Evolutionary conservation across 305 asterid genomes (phyloP).

Genomic region (Lippia alba): DNA sequence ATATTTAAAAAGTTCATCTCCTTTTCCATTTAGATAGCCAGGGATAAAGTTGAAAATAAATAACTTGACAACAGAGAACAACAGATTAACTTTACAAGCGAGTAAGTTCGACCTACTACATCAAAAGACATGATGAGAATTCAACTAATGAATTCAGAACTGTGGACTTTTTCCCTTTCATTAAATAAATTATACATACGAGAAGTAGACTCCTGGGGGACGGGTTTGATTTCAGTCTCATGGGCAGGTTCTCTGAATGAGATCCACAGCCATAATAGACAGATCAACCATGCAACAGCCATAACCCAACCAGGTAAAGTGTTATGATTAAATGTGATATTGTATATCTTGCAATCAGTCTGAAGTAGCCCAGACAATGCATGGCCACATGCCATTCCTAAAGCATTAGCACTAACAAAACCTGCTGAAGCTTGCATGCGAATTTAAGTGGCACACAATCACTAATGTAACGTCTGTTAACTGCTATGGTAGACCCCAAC

Average conservation of each 20-base stretch:
- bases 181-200: conserved; percentile 47
- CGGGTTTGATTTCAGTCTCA: conserved; percentile 47
- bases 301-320: conserved; percentile 99
- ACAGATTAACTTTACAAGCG: neutral
- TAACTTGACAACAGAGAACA: too few species aligned
- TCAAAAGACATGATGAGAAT: neutral
- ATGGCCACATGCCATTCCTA: conserved; percentile 99
- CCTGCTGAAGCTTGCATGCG: conserved; percentile 99
- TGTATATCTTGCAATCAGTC: conserved; percentile 66
- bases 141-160: neutral
- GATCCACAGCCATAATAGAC: conserved; percentile 82
- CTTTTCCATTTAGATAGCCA: neutral
- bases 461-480: conserved; percentile 94
- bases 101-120: neutral
- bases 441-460: conserved; percentile 93
- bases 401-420: conserved; percentile 99
- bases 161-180: too few species aligned
- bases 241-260: conserved; percentile 82
- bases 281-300: conserved; percentile 83
- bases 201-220: conserved; percentile 53
- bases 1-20: neutral
- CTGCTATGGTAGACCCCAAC: conserved; percentile 97
- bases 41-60: neutral
- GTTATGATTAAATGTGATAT: conserved; percentile 79
- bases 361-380: conserved; percentile 96